Evolutionary conservation across 768 basidiomycete species (phyloP), one percentile per base, ranked within the genome.

Genomic region (Tylopilus sp.): DNA sequence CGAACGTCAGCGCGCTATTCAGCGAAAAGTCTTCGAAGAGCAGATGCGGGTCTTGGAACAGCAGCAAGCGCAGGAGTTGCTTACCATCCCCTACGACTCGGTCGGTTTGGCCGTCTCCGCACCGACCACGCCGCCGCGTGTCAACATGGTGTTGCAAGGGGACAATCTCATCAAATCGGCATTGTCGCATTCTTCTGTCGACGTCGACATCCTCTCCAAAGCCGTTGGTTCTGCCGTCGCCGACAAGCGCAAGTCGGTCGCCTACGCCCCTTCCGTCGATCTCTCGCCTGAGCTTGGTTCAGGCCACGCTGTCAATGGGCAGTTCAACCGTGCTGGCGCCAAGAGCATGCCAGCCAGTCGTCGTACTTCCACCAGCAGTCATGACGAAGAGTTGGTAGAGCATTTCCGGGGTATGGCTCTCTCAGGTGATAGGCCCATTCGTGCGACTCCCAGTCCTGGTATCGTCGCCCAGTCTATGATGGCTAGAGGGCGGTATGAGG

Each of bases 11-110:
- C 91, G 94, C 55, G 74, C 74, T 35, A 68, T 90, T 39, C 94
- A 95, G 68, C 86, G 93, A 66, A 88, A 85, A 71, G 72, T 91
- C 62, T 98, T 98, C 69, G 95, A 98, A 71, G 91, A 95, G 62
- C 93, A 97, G 73, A 97, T 97, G 95, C 86, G 88, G 49, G 84
- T 79, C 48, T 80, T 98, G 57, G 94, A 98, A 73, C 86, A 88
- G 57, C 86, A 92, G 69, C 95, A 98, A 71, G 85, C 83, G 12
- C 86, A 88, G 57, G 90, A 93, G 66, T 78, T 93, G 35, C 82
- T 94, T 62, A 80, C 70, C 58, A 78, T 91, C 60, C 87, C 88
- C 31, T 81, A 79, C 64, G 86, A 88, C 54, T 56, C 78, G n/a
- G 72, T 73, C 54, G 75, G 75, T 61, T 69, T 93, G 42, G 91